Conservation (phyloP, 2,329 filamentous ascomycete genomes). For the Geosmithia putterillii region DNA sequence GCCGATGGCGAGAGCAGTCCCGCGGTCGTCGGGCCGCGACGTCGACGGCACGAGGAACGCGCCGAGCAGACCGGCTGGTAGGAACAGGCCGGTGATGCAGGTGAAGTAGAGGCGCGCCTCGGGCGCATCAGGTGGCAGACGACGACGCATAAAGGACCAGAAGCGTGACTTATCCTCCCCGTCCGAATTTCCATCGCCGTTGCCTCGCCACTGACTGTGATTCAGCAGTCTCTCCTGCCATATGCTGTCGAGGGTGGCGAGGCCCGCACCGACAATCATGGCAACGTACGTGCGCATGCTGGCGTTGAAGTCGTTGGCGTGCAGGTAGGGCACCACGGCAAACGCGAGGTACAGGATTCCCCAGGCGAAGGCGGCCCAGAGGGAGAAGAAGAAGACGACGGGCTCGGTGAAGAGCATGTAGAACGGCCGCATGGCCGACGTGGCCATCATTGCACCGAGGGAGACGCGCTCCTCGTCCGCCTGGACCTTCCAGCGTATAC, state of each 20-base stretch:
- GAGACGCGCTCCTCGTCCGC: constrained; percentile 65
- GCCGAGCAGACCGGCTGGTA: constrained; percentile 65
- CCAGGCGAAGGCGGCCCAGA: constrained; percentile 88
- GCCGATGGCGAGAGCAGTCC: constrained; percentile 32
- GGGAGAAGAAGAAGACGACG: constrained; percentile 73
- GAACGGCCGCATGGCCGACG: constrained; percentile 69
- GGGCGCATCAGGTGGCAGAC: constrained; percentile 42
- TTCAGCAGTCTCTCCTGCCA: constrained; percentile 57
- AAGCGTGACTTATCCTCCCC: constrained; percentile 16
- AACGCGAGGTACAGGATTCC: constrained; percentile 80
- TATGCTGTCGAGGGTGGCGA: constrained; percentile 59
- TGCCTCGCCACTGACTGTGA: constrained; percentile 19
- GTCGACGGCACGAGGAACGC: constrained; percentile 16
- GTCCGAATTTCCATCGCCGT: constrained; percentile 3
- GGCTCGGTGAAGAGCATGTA: constrained; percentile 64
- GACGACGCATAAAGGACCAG: constrained; percentile 31
- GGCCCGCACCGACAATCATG: constrained; percentile 52
- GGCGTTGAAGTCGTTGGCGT: constrained; percentile 50
- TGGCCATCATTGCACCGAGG: constrained; percentile 54
- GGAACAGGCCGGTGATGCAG: constrained; percentile 60
- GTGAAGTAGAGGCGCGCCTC: constrained; percentile 76
- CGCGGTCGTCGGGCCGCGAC: constrained; percentile 4
- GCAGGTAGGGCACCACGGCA: constrained; percentile 67
- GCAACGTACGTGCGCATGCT: constrained; percentile 62
- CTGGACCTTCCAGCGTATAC: constrained; percentile 70